These are phyloP conservation scores for Macrolepiota dolichaula DNA, from an alignment of 768 basidiomycete genomes.

Conservation along the genomic window DNA sequence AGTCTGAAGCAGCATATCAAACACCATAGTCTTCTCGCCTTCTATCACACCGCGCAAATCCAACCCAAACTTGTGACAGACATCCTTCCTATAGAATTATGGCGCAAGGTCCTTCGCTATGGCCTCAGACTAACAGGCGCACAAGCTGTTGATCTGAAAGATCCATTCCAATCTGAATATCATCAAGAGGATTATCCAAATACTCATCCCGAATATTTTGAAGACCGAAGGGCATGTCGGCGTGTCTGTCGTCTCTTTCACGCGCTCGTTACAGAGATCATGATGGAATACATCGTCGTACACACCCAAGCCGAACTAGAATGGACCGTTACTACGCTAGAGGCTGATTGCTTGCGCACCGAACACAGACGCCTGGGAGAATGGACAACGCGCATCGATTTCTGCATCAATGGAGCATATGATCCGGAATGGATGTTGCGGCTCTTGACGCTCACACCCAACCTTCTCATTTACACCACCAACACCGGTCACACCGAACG, in stretches of 20 bases:
- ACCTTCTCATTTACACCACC: constrained; percentile 40
- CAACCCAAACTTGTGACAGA: constrained; percentile 28
- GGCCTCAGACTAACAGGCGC: constrained; percentile 31
- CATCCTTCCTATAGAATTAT: constrained; percentile 22
- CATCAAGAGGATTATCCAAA: constrained; percentile 26
- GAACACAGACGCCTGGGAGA: constrained; percentile 31
- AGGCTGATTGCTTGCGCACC: constrained; percentile 21
- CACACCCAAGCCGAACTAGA: constrained; percentile 31
- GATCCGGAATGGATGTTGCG: constrained; percentile 26
- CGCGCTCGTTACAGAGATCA: constrained; percentile 31
- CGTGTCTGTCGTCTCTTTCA: constrained; percentile 37
- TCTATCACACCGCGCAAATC: neutral
- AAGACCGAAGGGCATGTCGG: constrained; percentile 27
- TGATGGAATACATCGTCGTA: constrained; percentile 38
- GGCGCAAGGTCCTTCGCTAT: constrained; percentile 34
- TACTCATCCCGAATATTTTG: constrained; percentile 25
- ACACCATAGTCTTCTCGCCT: neutral
- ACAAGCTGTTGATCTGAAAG: constrained; percentile 29
- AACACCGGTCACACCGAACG: constrained; percentile 24
- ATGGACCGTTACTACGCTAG: constrained; percentile 30
- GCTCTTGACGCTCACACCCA: constrained; percentile 38
- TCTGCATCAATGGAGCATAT: constrained; percentile 32
- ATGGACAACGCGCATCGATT: constrained; percentile 38
- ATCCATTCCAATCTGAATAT: constrained; percentile 34
- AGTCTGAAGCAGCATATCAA: neutral